Evolutionary conservation across 441 rosid genomes (phyloP), one percentile per base, ranked within the genome.

Genomic region (Adansonia grandidieri): DNA sequence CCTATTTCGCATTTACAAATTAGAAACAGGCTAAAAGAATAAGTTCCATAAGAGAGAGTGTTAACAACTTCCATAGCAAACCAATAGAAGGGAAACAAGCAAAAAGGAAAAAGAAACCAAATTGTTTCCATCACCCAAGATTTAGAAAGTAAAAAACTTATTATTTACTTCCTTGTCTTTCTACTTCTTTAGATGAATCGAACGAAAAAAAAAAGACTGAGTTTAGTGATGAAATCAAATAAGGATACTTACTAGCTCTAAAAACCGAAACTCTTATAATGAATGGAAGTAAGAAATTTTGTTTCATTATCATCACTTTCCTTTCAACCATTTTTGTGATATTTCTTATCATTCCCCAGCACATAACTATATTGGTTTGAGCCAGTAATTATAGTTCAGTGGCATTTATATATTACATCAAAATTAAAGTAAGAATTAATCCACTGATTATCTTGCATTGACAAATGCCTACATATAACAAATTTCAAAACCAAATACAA

Each of bases 311-410:
- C 17, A 53, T 0, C 54, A 68, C 14, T 67, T 42, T 19, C 28
- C 28, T 24, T 24, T 24, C 37, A 13, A 51, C 47, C 22, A 71
- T 71, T 28, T 42, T 9, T 58, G 44, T 7, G 37, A 42, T 19
- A 61, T 56, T 7, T 1, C 8, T 20, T 19, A 24, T 4, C 65
- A 9, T 4, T 54, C 57, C 58, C 54, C 60, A 44, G n/a, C 20
- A 60, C 53, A 51, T 40, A 58, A 60, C 54, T 1, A 58, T 22
- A 66, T 22, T 42, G 40, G 40, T 40, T 24, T 24, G 28, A 24
- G 14, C 50, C 65, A 76, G 37, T 17, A 56, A 45, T 42, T 68
- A 40, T 9, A 63, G 40, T 57, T 64, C 77, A 22, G 60, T 62
- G 2, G 57, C 42, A 69, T 47, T 48, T 0, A 24, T 24, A 24